Evolutionary conservation across 169 alveolate species (phyloP).

Genomic region (Miamiensis avidus): DNA sequence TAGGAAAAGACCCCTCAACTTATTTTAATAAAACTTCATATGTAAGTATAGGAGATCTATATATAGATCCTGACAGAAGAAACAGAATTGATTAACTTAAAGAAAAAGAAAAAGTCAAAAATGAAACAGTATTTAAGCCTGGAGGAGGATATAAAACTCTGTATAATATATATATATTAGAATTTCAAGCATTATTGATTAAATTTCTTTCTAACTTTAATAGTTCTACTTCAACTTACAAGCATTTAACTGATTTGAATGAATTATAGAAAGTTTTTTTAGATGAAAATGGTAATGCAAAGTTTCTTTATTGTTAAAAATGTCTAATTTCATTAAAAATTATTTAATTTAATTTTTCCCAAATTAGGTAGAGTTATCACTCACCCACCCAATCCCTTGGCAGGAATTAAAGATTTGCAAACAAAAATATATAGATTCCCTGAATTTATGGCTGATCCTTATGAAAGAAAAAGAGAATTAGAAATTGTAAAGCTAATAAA

Average conservation of each 20-base stretch:
- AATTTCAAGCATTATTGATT: not conserved
- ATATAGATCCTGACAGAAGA: conserved; percentile 36
- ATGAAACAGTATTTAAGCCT: conserved; percentile 23
- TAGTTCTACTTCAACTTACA: not conserved
- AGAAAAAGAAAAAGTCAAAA: conserved; percentile 7
- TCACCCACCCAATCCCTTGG: not conserved
- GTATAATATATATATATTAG: not conserved
- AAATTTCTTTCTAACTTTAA: not conserved
- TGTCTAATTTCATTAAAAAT: no score
- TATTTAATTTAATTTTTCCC: no score
- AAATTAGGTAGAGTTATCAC: not conserved
- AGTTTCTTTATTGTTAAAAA: no score
- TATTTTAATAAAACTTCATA: conserved; percentile 8
- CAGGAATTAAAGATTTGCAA: not conserved
- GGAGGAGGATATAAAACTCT: conserved; percentile 18
- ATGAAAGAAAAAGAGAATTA: not conserved
- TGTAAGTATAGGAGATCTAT: conserved; percentile 26
- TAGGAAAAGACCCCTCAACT: conserved; percentile 16
- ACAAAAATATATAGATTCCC: not conserved
- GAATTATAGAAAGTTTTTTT: conserved; percentile 3
- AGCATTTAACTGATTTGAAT: conserved; percentile 10
- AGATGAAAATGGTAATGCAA: conserved; percentile 1
- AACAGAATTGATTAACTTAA: conserved; percentile 6
- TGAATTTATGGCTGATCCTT: not conserved
- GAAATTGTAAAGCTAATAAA: not conserved